Evolutionary conservation across 1,284 basidiomycete genomes (phyloP), one percentile per base, ranked within the genome.

Genomic region (Cerioporus squamosus): DNA sequence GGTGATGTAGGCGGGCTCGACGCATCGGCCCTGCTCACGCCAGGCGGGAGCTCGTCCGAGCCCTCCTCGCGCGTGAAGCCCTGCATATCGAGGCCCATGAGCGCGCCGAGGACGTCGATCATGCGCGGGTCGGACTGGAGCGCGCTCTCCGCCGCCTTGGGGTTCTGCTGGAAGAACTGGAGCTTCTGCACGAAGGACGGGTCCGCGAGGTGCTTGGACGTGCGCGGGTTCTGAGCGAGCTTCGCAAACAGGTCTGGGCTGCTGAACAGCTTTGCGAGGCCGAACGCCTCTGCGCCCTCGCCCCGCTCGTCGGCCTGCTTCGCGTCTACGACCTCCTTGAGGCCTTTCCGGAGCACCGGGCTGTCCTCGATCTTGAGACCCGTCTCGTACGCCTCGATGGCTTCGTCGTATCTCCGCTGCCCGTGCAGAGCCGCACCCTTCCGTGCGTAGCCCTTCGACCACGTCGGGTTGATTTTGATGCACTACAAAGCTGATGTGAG

Each of bases 351-450:
- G 47, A 97, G 81, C 2, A 88, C 87, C 5, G 91, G 88, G 69
- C 87, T 93, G 65, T 91, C 87, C 70, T 96, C 94, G 44, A 89
- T 76, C 71, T 92, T 85, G 45, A 97, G 79, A 44, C 95, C 95
- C 24, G 79, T 78, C 71, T 97, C 83, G 74, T 94, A 95, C 7
- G 88, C 86, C 29, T 81, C 81, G 63, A 97, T 90, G 7, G 95
- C 94, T 17, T 96, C 94, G 58, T 90, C 89, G 71, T 86, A 96
- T 72, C 81, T 80, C 59, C 83, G 81, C 39, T 86, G 80, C 36
- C 96, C 96, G 70, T 98, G 96, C 46, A 98, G 78, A n/a, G 96
- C 96, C 38, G 95, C 95, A 53, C 96, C 96, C 72, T 97, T 97
- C 57, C 96, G 86, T 18, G 90, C 90, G 76, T 91, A 95, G 2